These are phyloP conservation scores for Amylocarpus encephaloides DNA, from an alignment of 2,329 filamentous ascomycete species.

Conservation along the genomic window DNA sequence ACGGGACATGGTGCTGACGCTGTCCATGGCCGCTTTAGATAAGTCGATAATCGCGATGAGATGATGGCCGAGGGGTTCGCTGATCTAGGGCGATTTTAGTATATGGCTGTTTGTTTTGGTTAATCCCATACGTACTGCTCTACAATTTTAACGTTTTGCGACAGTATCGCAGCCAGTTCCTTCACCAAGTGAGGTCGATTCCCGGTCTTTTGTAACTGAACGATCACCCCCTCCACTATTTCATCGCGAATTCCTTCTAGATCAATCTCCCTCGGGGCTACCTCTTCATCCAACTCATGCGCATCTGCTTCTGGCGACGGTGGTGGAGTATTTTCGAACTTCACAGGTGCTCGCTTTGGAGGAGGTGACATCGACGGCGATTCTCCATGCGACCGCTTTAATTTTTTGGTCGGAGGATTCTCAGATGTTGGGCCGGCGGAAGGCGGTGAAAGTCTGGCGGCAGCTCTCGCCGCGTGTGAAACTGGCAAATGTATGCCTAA, in stretches of 20 bases:
- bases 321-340: conserved; percentile 70
- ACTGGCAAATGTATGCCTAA: conserved; percentile 84
- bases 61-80: conserved; percentile 94
- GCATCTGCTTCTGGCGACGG: conserved; percentile 57
- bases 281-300: conserved; percentile 37
- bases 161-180: conserved; percentile 77
- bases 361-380: conserved; percentile 40
- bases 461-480: conserved; percentile 53
- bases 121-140: conserved; percentile 66
- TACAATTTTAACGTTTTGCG: conserved; percentile 71
- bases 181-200: conserved; percentile 94
- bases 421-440: conserved; percentile 28
- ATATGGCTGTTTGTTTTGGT: conserved; percentile 11
- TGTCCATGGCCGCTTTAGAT: conserved; percentile 81
- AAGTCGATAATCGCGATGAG: conserved; percentile 82
- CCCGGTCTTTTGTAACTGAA: conserved; percentile 80
- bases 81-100: conserved; percentile 54
- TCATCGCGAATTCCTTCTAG: conserved; percentile 85
- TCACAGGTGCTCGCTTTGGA: conserved; percentile 35
- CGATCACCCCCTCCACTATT: conserved; percentile 84
- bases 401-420: conserved; percentile 53
- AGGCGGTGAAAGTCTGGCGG: conserved; percentile 34
- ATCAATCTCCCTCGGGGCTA: conserved; percentile 55
- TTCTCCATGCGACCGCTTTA: conserved; percentile 69
- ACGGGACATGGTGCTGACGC: conserved; percentile 75